Evolutionary conservation across 306 rosid species (phyloP).

Genomic region (Glycine latifolia): DNA sequence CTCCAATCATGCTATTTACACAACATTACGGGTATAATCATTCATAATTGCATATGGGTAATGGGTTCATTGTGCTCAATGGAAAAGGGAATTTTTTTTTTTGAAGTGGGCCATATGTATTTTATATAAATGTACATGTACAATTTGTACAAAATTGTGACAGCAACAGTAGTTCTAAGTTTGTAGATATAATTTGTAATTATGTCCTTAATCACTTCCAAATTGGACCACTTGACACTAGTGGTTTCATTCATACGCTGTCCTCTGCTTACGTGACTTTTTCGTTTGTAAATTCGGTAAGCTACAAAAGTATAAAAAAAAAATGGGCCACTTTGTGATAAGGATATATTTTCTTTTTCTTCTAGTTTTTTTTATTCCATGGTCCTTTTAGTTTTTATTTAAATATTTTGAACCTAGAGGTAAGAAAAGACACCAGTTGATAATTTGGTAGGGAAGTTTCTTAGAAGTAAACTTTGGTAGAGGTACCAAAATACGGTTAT

Average conservation of each 20-base stretch:
- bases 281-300: background rate
- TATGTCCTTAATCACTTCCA: conserved; percentile 25
- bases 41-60: conserved; percentile 16
- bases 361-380: background rate
- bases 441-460: conserved; percentile 17
- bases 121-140: background rate
- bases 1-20: conserved; percentile 38
- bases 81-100: background rate
- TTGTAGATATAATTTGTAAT: background rate
- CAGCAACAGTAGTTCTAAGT: too few species aligned
- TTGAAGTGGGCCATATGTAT: conserved; percentile 12
- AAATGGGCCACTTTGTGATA: conserved; percentile 42
- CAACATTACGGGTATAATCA: background rate
- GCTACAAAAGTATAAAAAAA: conserved; percentile 35
- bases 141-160: background rate
- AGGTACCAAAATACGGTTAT: too few species aligned
- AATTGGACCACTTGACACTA: conserved; percentile 51
- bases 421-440: conserved; percentile 26
- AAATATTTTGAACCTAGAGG: background rate
- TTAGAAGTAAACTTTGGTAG: background rate
- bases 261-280: too few species aligned
- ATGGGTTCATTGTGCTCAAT: conserved; percentile 3
- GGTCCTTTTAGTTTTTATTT: background rate
- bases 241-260: conserved; percentile 23
- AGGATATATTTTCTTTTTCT: conserved; percentile 10